These are phyloP conservation scores for Eutypa lata DNA, from an alignment of 2,329 filamentous ascomycete species.

Conservation along the genomic window DNA sequence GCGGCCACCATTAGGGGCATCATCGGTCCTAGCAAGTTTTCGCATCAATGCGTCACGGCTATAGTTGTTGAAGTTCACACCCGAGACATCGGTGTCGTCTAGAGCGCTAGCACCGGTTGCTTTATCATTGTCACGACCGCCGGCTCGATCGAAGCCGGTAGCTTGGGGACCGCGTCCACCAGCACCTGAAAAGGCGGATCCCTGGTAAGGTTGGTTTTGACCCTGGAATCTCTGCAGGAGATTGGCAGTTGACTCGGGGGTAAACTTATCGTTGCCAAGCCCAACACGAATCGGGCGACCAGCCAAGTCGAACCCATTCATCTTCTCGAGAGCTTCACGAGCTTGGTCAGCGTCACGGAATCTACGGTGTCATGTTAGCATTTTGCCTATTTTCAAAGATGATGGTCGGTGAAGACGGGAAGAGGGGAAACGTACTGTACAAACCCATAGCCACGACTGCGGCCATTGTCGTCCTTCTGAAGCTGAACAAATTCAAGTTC, in stretches of 20 bases:
- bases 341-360: conserved; percentile 89
- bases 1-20: conserved; percentile 62
- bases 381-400: background rate
- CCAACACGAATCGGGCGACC: conserved; percentile 97
- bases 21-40: conserved; percentile 94
- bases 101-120: conserved; percentile 87
- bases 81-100: conserved; percentile 95
- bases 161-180: conserved; percentile 83
- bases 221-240: conserved; percentile 89
- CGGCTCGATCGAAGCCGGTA: conserved; percentile 86
- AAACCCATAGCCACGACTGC: conserved; percentile 95
- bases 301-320: conserved; percentile 98
- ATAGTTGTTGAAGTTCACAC: conserved; percentile 99
- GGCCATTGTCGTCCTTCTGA: conserved; percentile 89
- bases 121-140: conserved; percentile 86
- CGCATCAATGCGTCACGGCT: conserved; percentile 98
- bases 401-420: no score
- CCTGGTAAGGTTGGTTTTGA: conserved; percentile 76
- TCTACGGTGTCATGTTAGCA: conserved; percentile 49
- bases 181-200: conserved; percentile 86
- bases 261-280: conserved; percentile 99
- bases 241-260: conserved; percentile 91
- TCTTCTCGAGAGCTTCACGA: conserved; percentile 93
- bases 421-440: conserved; percentile 79
- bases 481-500: conserved; percentile 97